Conservation (phyloP, 768 basidiomycete genomes). For the Trametes gibbosa region DNA sequence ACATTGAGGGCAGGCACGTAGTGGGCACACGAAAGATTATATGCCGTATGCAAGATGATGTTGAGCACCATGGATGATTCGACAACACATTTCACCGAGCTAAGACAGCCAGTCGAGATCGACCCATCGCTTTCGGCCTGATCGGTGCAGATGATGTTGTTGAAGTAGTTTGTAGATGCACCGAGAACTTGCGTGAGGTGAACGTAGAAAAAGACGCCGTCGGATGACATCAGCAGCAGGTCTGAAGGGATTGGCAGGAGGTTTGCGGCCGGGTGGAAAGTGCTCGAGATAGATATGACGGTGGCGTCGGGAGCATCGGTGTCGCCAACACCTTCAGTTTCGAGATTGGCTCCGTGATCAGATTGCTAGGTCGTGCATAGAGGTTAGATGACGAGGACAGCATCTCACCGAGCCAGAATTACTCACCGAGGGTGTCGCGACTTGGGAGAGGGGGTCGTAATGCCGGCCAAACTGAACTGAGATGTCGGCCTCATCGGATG, state of each 20-base stretch:
- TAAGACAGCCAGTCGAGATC: not conserved
- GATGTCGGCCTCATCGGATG: too few relatives aligned
- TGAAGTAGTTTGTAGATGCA: not conserved
- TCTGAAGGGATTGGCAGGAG: constrained; percentile 55
- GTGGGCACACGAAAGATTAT: constrained; percentile 67
- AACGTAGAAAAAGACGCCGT: constrained; percentile 84
- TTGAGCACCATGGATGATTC: constrained; percentile 64
- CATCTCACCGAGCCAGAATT: too few relatives aligned
- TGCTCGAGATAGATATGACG: constrained; percentile 64
- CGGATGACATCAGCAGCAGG: constrained; percentile 61
- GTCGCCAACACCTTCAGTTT: too few relatives aligned
- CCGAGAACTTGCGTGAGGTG: constrained; percentile 51
- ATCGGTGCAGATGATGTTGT: not conserved
- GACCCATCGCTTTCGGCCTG: not conserved
- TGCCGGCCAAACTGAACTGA: too few relatives aligned
- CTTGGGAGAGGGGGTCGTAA: too few relatives aligned
- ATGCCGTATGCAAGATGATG: constrained; percentile 66
- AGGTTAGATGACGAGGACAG: too few relatives aligned
- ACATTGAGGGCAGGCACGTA: constrained; percentile 65
- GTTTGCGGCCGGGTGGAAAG: constrained; percentile 68
- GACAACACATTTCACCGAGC: constrained; percentile 19
- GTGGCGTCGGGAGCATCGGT: too few relatives aligned
- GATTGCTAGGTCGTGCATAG: too few relatives aligned
- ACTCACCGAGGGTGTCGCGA: too few relatives aligned
- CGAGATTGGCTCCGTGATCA: too few relatives aligned